These are phyloP conservation scores for Maudiozyma saulgeensis DNA, from an alignment of 805 yeast genomes.

Conservation along the genomic window DNA sequence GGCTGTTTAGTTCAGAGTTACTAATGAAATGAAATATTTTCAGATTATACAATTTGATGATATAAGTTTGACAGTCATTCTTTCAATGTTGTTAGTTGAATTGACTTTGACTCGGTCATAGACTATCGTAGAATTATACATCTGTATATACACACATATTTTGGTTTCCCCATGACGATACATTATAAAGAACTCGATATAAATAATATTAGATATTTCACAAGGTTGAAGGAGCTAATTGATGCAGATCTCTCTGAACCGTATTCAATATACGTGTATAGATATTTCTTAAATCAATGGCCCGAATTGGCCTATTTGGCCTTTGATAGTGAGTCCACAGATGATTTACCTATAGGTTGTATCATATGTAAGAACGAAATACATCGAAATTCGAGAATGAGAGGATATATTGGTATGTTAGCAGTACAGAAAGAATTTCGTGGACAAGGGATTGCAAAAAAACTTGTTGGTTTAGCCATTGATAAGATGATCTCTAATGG, in stretches of 20 bases:
- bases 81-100: too few species aligned
- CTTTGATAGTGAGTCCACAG: slow-evolving; percentile 27
- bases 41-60: too few species aligned
- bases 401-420: slow-evolving; percentile 96
- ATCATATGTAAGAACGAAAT: slow-evolving; percentile 73
- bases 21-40: too few species aligned
- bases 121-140: too few species aligned
- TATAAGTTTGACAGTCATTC: too few species aligned
- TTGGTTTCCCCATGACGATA: slow-evolving; percentile 6
- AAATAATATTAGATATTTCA: slow-evolving; percentile 31
- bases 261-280: slow-evolving; percentile 83
- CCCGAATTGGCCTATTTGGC: slow-evolving; percentile 73
- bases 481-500: slow-evolving; percentile 51
- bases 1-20: too few species aligned
- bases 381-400: slow-evolving; percentile 53
- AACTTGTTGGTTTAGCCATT: slow-evolving; percentile 53
- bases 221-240: slow-evolving; percentile 46
- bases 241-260: slow-evolving; percentile 82
- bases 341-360: slow-evolving; percentile 55
- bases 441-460: slow-evolving; percentile 75
- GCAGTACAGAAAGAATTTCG: slow-evolving; percentile 68
- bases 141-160: too few species aligned
- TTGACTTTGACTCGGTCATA: too few species aligned
- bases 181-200: slow-evolving; percentile 21
- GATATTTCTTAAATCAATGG: slow-evolving; percentile 86